These are phyloP conservation scores for Debaryomyces psychrophilus DNA, from an alignment of 1,139 yeast genomes.

Conservation along the genomic window DNA sequence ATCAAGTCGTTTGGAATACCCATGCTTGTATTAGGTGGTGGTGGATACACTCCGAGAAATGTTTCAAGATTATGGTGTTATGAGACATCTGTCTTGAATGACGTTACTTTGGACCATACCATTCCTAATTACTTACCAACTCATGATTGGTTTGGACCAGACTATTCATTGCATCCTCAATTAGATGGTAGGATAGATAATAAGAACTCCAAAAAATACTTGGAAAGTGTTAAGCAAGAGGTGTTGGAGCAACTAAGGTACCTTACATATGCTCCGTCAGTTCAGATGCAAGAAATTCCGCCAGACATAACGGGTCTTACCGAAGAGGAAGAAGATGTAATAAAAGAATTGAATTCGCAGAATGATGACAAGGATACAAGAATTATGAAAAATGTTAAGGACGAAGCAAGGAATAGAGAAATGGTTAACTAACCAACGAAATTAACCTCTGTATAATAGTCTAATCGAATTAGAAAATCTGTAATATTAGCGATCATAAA, in stretches of 20 bases:
- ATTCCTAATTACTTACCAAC: slow-evolving; percentile 83
- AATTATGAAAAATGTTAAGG: slow-evolving; percentile 23
- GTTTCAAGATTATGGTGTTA: slow-evolving; percentile 95
- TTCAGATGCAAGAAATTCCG: slow-evolving; percentile 86
- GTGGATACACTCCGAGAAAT: slow-evolving; percentile 96
- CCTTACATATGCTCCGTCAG: slow-evolving; percentile 91
- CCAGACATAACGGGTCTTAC: slow-evolving; percentile 76
- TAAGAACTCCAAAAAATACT: slow-evolving; percentile 79
- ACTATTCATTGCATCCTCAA: slow-evolving; percentile 85
- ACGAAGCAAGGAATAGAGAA: slow-evolving; percentile 32
- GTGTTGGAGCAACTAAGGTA: slow-evolving; percentile 81
- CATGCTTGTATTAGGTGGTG: slow-evolving; percentile 91
- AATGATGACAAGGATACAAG: slow-evolving; percentile 34
- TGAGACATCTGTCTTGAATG: slow-evolving; percentile 86
- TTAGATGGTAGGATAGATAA: slow-evolving; percentile 88
- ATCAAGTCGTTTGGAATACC: slow-evolving; percentile 87
- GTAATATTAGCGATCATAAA: slow-evolving; percentile 3
- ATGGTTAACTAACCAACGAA: slow-evolving; percentile 12
- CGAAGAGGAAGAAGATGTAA: slow-evolving; percentile 59
- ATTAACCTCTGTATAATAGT: slow-evolving; percentile 1
- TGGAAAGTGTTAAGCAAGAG: slow-evolving; percentile 77
- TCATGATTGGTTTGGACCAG: slow-evolving; percentile 90
- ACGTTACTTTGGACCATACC: slow-evolving; percentile 71
- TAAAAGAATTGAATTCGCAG: slow-evolving; percentile 57
- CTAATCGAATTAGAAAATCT: slow-evolving; percentile 4